Base-by-base conservation (phyloP, 2,329 filamentous ascomycete genomes). In the Bertia moriformis region DNA sequence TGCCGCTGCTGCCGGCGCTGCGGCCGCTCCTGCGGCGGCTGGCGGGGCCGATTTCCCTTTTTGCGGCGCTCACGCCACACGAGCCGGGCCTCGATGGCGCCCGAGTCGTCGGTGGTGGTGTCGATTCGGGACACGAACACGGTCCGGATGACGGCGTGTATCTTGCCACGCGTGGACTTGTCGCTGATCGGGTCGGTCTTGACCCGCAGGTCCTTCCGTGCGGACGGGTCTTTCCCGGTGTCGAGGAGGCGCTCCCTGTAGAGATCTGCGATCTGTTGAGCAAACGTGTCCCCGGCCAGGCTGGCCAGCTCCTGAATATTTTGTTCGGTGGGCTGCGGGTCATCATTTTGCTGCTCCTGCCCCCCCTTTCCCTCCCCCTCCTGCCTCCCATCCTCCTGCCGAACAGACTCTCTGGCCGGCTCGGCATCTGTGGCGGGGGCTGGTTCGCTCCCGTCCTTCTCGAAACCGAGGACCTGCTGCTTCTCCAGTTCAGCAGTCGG, bases 41-140 rank as follows among this genome's bases (percentile, higher is more conserved):
- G 19, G 51, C 48, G 32, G 42, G 45, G 4, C 44, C 48, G 14
- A 46, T n/a, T n/a, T 47, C 38, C 44, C 47, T 30, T 35, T 39
- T 35, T 45, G 45, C 18, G 39, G 35, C 35, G 48, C 49, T 19
- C 69, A 60, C 68, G 67, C 45, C 83, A 67, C 12, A 65, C 56
- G 40, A 83, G 72, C 4, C 66, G 67, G 18, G 83, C 83, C 37
- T 83, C 73, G 42, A 79, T 75, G 43, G 80, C 73, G 36, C 67
- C 69, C 3, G 57, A 54, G 15, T 53, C 52, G 30, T 65, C 60
- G 2, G 87, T 93, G 14, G 65, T 66, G 1, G 85, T 93, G 42
- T 93, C 84, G 38, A 94, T 67, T 41, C 74, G 71, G 2, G 78
- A 80, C n/a, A 66, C 64, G 56, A 94, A 94, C 43, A 93, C 79